Conservation (phyloP, 2,329 filamentous ascomycete species). For the Botrytis aclada region DNA sequence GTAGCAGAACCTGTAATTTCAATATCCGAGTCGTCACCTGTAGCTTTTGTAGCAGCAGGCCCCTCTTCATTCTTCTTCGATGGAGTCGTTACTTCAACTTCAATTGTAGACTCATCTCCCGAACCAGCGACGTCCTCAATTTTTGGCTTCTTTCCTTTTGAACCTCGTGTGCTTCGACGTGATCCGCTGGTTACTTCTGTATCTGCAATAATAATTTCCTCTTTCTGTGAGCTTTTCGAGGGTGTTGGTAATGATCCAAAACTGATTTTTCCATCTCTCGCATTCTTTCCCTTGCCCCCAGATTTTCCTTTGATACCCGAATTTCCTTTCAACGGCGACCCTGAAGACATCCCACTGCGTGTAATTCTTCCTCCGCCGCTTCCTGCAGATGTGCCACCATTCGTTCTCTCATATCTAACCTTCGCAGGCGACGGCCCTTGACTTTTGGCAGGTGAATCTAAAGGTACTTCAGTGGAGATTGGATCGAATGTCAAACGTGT, state of each 20-base stretch:
- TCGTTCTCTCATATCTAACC: conserved; percentile 28
- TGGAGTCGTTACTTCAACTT: conserved; percentile 20
- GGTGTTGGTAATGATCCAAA: conserved; percentile 29
- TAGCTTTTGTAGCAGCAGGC: not conserved
- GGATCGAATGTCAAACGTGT: conserved; percentile 34
- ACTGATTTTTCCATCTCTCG: conserved; percentile 19
- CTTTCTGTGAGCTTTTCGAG: conserved; percentile 28
- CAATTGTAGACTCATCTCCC: conserved; percentile 18
- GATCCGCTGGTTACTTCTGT: not conserved
- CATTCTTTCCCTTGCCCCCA: not conserved
- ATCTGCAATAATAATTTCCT: conserved; percentile 1
- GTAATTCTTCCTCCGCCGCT: conserved; percentile 14
- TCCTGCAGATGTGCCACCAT: not conserved
- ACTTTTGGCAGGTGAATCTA: conserved; percentile 16
- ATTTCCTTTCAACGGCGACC: not conserved
- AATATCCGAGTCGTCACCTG: conserved; percentile 18
- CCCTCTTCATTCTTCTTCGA: conserved; percentile 19
- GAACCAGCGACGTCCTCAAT: conserved; percentile 2
- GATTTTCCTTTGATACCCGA: not conserved
- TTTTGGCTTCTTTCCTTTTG: not conserved
- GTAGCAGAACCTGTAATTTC: conserved; percentile 22
- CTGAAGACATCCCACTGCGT: not conserved
- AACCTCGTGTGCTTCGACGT: conserved; percentile 8
- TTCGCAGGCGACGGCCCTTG: conserved; percentile 28
- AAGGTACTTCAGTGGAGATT: conserved; percentile 11